Evolutionary conservation across 1,139 yeast species (phyloP), one percentile per base, ranked within the genome.

Genomic region (Pichia sorboxylosa): DNA sequence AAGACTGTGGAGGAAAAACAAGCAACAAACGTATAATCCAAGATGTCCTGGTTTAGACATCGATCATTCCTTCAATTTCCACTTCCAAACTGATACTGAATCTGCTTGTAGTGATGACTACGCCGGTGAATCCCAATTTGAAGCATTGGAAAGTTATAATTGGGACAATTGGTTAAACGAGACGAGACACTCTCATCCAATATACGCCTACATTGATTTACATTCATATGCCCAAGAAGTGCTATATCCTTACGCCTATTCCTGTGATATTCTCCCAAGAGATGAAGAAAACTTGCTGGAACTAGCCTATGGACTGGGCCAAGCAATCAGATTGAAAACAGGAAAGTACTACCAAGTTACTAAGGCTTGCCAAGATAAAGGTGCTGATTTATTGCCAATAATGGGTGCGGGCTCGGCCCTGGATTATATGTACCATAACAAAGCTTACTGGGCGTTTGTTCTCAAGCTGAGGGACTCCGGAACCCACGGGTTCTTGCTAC

Each of bases 141-240:
- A 81, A 52, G 84, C 94, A 2, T 55, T 69, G 26, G 96, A 85
- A 50, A 72, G 85, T 16, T 56, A 57, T 28, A 64, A 72, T 17
- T 69, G 90, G 73, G 64, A 74, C 42, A 61, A 64, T 5, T 81
- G 75, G 46, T 61, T 84, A 46, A 75, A 75, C 49, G 57, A 61
- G 29, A 76, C 75, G 31, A 74, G 69, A 46, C 59, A 62, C 29
- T 61, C 68, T 36, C 82, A 77, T 51, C 65, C 68, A 28, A 69
- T 82, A 26, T 69, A 71, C 50, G 94, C 94, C 1, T 84, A 73
- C 51, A 59, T 84, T 32, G 94, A 84, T 52, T 64, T 82, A 45
- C 94, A 82, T 50, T 80, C 93, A 1, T 84, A 84, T 51, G 69
- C 94, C 1, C 92, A 84, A 52, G 87, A 81, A 46, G 68, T 84